Conservation (phyloP, 495 filamentous ascomycete genomes). For the Jackrogersella multiformis region DNA sequence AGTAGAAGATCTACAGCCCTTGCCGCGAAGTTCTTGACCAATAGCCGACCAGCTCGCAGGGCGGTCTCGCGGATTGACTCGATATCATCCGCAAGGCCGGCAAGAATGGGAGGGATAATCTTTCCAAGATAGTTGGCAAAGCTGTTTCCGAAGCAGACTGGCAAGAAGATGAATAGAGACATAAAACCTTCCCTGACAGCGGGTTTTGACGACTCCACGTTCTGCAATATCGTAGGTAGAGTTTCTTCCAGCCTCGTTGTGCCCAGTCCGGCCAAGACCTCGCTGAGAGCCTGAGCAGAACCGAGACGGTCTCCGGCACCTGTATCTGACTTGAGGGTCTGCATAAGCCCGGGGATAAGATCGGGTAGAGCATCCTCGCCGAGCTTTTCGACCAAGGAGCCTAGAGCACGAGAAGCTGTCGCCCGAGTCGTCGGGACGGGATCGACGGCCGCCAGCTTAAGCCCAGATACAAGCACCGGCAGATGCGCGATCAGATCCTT, state of each 20-base stretch:
- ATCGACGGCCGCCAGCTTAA: conserved; percentile 89
- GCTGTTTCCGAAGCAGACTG: conserved; percentile 98
- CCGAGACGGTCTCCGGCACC: conserved; percentile 94
- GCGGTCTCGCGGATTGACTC: conserved; percentile 95
- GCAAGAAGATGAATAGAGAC: conserved; percentile 98
- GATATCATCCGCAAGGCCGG: conserved; percentile 93
- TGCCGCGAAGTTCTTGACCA: conserved; percentile 98
- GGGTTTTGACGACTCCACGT: conserved; percentile 89
- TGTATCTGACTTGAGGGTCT: conserved; percentile 95
- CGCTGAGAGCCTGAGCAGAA: conserved; percentile 95
- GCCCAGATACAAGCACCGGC: conserved; percentile 88
- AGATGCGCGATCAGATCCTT: conserved; percentile 93
- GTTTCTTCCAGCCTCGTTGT: conserved; percentile 94
- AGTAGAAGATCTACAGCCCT: conserved; percentile 92
- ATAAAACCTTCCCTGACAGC: conserved; percentile 97
- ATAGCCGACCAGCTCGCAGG: conserved; percentile 86
- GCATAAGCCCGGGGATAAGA: conserved; percentile 96
- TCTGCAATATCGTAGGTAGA: conserved; percentile 94
- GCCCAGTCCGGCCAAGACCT: conserved; percentile 94
- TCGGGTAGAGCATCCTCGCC: conserved; percentile 97
- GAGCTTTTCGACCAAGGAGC: conserved; percentile 94
- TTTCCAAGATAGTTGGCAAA: conserved; percentile 94
- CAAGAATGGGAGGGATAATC: conserved; percentile 95
- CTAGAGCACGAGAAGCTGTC: conserved; percentile 94
- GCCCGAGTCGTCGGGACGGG: conserved; percentile 97